Evolutionary conservation across 441 rosid genomes (phyloP), one percentile per base, ranked within the genome.

Genomic region (Dalechampia spathulata): DNA sequence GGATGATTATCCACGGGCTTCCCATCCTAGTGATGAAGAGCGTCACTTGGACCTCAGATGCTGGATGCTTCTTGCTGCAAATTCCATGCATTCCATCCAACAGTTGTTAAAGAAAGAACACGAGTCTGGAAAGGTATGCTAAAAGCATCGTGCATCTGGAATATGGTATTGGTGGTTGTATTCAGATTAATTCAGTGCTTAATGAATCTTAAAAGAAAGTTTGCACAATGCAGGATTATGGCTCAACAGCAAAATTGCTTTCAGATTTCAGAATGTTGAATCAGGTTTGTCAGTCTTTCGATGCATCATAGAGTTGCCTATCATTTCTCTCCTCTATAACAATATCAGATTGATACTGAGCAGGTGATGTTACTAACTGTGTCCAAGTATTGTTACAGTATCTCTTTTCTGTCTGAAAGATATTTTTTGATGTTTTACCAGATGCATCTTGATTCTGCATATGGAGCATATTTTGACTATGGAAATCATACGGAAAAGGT

Each of bases 31-130:
- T 71, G 90, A 72, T 49, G 93, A 91, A 57, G 99, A 95, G 71
- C 90, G 85, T 16, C 99, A 95, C 66, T 60, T 95, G 73, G 99
- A 95, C 81, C 98, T 95, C 61, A 86, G 98, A 76, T 88, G 97
- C 71, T 95, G 98, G 99, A 90, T 95, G 92, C 87, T 83, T 73
- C 97, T 95, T 30, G 98, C 97, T 38, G 97, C 97, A 58, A 94
- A 88, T 56, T 95, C 95, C 75, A 77, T 95, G 95, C 74, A 76
- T 70, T 85, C 92, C 55, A 82, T 95, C 71, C 28, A 73, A 19
- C 70, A 69, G 72, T 69, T 90, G 67, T 49, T 84, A 65, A 70
- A 72, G 62, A 78, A 73, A 62, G 81, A 76, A 58, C 52, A 71
- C 17, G 61, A 64, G 57, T 17, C 68, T 43, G 70, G 44, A 57